Evolutionary conservation across 768 basidiomycete genomes (phyloP).

Genomic region (Arthromyces matolae): DNA sequence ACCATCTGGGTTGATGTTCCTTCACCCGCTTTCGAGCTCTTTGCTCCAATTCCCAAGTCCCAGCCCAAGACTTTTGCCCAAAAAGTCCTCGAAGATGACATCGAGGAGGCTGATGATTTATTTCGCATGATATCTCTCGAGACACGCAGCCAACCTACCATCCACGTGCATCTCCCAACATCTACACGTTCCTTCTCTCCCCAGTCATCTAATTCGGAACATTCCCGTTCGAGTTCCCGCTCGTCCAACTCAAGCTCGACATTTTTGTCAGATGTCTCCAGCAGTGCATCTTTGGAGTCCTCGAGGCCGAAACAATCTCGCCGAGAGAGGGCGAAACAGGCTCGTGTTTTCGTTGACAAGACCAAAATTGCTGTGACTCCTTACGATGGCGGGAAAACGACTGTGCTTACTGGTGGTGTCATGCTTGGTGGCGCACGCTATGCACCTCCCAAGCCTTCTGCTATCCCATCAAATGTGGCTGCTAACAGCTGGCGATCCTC

Average conservation of each 20-base stretch:
- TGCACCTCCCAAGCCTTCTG: slow-evolving; percentile 21
- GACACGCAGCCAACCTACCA: slow-evolving; percentile 65
- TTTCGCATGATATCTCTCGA: slow-evolving; percentile 75
- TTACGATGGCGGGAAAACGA: slow-evolving; percentile 86
- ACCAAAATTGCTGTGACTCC: slow-evolving; percentile 78
- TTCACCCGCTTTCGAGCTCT: slow-evolving; percentile 22
- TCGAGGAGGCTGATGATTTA: slow-evolving; percentile 67
- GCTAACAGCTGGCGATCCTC: slow-evolving; percentile 59
- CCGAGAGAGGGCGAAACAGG: slow-evolving; percentile 65
- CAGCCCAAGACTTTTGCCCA: slow-evolving; percentile 64
- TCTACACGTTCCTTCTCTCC: slow-evolving; percentile 54
- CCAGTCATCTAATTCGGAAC: slow-evolving; percentile 54
- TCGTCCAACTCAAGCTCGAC: slow-evolving; percentile 68
- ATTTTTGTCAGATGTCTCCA: slow-evolving; percentile 54
- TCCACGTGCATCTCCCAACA: slow-evolving; percentile 55
- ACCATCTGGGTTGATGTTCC: slow-evolving; percentile 65
- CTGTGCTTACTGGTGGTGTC: slow-evolving; percentile 82
- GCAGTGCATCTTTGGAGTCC: slow-evolving; percentile 37
- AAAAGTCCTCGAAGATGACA: slow-evolving; percentile 67
- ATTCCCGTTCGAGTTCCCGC: slow-evolving; percentile 67
- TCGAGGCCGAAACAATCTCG: slow-evolving; percentile 51
- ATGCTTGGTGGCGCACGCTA: slow-evolving; percentile 65
- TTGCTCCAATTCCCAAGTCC: slow-evolving; percentile 8
- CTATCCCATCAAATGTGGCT: slow-evolving; percentile 28
- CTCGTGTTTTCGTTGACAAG: slow-evolving; percentile 69